Base-by-base conservation (phyloP, 2,329 filamentous ascomycete species). In the Orbilia brochopaga region DNA sequence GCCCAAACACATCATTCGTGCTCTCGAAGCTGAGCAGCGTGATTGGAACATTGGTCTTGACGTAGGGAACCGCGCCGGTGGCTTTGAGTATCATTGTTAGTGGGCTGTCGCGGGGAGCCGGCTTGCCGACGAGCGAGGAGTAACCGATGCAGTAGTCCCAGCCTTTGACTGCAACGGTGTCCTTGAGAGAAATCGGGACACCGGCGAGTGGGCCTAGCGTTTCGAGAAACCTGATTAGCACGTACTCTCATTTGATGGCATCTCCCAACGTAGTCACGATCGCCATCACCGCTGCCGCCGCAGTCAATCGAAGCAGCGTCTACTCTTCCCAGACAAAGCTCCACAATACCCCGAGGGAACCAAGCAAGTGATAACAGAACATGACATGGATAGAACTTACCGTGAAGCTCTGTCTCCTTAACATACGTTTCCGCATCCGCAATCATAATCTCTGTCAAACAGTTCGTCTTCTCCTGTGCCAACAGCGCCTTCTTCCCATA, bases 41-140 rank as follows among this genome's bases (percentile, higher is more conserved):
- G 64, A 93, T 89, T 3, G 92, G 93, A 1, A 95, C 79, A 73
- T 94, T 94, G 0, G 92, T 97, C 83, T 97, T 97, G 74, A 92
- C 91, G 78, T 96, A 96, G 0, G 92, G 92, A 1, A 97, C 84
- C 0, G 92, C 92, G 21, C 92, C 90, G 1, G 91, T 91, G 78
- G 94, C 90, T 78, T 96, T 96, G 57, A 97, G 83, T 46, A 97
- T 80, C 63, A 84, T 85, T 21, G 90, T 88, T 77, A 91, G 85
- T 1, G 86, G 82, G 0, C 92, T 91, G 80, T 97, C 92, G 27
- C 85, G 79, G 0, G 79, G 63, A 40, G 83, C 81, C 13, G 88
- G 88, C 76, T 92, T 90, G 55, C 40, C 48, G 0, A 87, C 85
- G 74, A 91, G 86, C 58, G 83, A 81, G 37, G 90, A 91, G 79